A percentile compares a stretch with the other conserved stretches of the same genome.
These are phyloP conservation scores for Ogataea haglerorum DNA, from an alignment of 805 yeast genomes.

Conservation along the genomic window DNA sequence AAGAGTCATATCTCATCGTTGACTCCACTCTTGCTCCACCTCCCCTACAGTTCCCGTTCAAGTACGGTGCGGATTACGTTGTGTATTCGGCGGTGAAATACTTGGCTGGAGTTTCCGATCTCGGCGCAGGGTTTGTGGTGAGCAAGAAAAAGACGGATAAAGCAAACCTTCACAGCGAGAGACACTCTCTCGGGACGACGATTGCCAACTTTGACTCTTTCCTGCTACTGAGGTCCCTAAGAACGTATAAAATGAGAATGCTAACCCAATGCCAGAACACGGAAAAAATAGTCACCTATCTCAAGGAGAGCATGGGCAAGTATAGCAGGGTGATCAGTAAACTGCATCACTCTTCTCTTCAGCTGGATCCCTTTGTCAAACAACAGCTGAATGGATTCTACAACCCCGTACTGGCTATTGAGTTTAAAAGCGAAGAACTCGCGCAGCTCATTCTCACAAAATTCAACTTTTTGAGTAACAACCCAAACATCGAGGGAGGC, in stretches of 20 bases:
- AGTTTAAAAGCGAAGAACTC: conserved; percentile 32
- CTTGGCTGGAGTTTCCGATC: conserved; percentile 54
- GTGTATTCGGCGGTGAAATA: conserved; percentile 56
- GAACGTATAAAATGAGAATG: conserved; percentile 51
- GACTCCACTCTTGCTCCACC: conserved; percentile 59
- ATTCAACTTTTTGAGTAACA: conserved; percentile 48
- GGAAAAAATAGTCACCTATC: conserved; percentile 38
- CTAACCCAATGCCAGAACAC: conserved; percentile 45
- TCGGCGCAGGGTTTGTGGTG: conserved; percentile 50
- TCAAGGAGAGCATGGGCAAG: conserved; percentile 33
- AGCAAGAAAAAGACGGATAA: conserved; percentile 36
- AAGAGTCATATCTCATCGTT: conserved; percentile 42
- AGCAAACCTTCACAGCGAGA: conserved; percentile 35
- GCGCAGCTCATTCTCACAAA: conserved; percentile 42
- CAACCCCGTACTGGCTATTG: conserved; percentile 49
- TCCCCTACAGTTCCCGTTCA: conserved; percentile 50
- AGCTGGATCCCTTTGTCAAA: conserved; percentile 37
- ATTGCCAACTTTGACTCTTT: conserved; percentile 51
- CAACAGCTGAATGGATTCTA: conserved; percentile 40
- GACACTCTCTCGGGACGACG: conserved; percentile 47
- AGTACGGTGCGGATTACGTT: conserved; percentile 49
- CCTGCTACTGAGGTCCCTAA: conserved; percentile 44
- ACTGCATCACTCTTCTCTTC: conserved; percentile 47
- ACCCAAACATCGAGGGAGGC: conserved; percentile 45
- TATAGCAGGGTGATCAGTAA: conserved; percentile 35